phyloP scores from a whole-genome alignment of 169 alveolate species.

The Cryptosporidium ryanae region DNA sequence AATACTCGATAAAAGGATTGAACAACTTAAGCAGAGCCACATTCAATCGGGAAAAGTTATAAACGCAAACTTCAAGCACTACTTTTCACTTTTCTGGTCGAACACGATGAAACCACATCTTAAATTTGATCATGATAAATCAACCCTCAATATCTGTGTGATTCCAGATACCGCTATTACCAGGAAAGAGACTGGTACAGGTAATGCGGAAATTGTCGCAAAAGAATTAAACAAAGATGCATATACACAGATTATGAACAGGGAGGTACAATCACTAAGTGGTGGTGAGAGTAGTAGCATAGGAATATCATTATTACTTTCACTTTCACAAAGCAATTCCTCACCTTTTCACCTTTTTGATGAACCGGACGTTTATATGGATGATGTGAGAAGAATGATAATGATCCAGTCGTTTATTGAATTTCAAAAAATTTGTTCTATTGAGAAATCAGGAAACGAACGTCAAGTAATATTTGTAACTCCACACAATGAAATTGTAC shows the following conservation, averaged over 20 bases:
- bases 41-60: constrained; percentile 34
- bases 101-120: constrained; percentile 64
- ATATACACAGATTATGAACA: constrained; percentile 12
- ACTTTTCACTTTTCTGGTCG: constrained; percentile 67
- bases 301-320: constrained; percentile 78
- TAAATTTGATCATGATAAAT: constrained; percentile 48
- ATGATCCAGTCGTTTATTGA: constrained; percentile 42
- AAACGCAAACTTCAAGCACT: constrained; percentile 31
- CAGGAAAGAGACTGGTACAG: constrained; percentile 1
- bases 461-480: constrained; percentile 46
- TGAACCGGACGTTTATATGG: constrained; percentile 82
- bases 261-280: constrained; percentile 78
- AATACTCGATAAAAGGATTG: constrained; percentile 28
- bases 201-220: background rate
- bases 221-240: background rate
- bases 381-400: constrained; percentile 78
- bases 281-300: constrained; percentile 81
- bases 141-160: constrained; percentile 25
- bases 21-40: constrained; percentile 48
- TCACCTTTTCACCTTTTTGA: constrained; percentile 81
- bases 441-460: background rate
- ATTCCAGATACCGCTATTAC: constrained; percentile 57
- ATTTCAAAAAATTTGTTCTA: constrained; percentile 33
- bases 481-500: constrained; percentile 60
- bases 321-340: constrained; percentile 77